Evolutionary conservation across 2,329 filamentous ascomycete genomes (phyloP).

Genomic region (Cytospora mali): DNA sequence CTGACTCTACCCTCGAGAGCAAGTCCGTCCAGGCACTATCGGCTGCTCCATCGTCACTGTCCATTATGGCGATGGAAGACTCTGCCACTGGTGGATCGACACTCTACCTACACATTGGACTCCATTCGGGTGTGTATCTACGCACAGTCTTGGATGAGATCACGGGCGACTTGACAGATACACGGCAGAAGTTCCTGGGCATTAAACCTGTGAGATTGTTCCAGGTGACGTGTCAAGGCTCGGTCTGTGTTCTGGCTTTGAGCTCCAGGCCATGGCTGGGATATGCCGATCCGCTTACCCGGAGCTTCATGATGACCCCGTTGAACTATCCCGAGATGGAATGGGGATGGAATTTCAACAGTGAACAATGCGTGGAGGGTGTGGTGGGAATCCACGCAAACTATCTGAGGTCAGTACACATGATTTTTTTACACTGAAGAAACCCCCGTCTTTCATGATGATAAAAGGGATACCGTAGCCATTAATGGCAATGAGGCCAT

Average conservation of each 20-base stretch:
- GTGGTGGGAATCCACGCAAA: slow-evolving; percentile 93
- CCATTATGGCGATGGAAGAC: slow-evolving; percentile 95
- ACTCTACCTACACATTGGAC: slow-evolving; percentile 91
- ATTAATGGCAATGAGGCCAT: slow-evolving; percentile 55
- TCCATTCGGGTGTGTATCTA: slow-evolving; percentile 94
- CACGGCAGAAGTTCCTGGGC: slow-evolving; percentile 89
- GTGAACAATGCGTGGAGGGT: slow-evolving; percentile 88
- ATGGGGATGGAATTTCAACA: slow-evolving; percentile 96
- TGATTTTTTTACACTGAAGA: slow-evolving; percentile 36
- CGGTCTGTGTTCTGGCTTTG: slow-evolving; percentile 83
- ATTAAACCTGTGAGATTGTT: slow-evolving; percentile 89
- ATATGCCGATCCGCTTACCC: slow-evolving; percentile 85
- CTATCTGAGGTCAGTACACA: slow-evolving; percentile 71
- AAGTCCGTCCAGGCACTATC: slow-evolving; percentile 94
- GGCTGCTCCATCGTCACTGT: slow-evolving; percentile 82
- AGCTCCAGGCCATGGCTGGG: slow-evolving; percentile 96
- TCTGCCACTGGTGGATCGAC: slow-evolving; percentile 87
- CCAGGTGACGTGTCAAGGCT: slow-evolving; percentile 83
- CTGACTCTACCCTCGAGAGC: slow-evolving; percentile 86
- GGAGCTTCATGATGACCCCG: slow-evolving; percentile 88
- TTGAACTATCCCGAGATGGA: slow-evolving; percentile 86
- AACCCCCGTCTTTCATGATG: slow-evolving; percentile 58
- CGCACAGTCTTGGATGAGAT: slow-evolving; percentile 93
- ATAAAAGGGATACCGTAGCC: slow-evolving; percentile 63
- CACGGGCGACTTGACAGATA: slow-evolving; percentile 93